These are phyloP conservation scores for Pichia heedii DNA, from an alignment of 805 yeast species.

Conservation along the genomic window DNA sequence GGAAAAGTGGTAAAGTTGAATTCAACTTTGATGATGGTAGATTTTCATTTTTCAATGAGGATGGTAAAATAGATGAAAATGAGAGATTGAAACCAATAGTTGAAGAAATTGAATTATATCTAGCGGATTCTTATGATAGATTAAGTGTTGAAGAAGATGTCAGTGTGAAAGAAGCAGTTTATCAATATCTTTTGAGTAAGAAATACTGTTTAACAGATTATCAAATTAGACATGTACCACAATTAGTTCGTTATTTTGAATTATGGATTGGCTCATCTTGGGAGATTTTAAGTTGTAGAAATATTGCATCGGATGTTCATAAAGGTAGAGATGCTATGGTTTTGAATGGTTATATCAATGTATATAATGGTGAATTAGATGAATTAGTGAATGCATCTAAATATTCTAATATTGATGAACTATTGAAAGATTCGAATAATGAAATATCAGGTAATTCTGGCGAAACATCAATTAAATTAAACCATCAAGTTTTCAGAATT, in stretches of 20 bases:
- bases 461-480: conserved; percentile 12
- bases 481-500: conserved; percentile 21
- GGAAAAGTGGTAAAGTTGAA: conserved; percentile 19
- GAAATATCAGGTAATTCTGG: not conserved
- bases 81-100: conserved; percentile 33
- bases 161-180: conserved; percentile 43
- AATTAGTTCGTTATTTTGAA: conserved; percentile 47
- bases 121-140: conserved; percentile 12
- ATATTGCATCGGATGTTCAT: conserved; percentile 35
- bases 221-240: conserved; percentile 43
- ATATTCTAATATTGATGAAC: conserved; percentile 2
- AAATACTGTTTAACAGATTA: conserved; percentile 37
- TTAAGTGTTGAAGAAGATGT: conserved; percentile 37
- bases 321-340: conserved; percentile 70
- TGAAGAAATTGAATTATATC: conserved; percentile 23
- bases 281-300: conserved; percentile 53
- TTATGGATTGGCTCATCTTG: conserved; percentile 74
- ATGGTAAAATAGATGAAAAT: conserved; percentile 35
- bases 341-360: conserved; percentile 43
- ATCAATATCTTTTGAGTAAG: conserved; percentile 37
- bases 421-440: not conserved
- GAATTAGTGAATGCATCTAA: conserved; percentile 16
- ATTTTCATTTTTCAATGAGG: conserved; percentile 13
- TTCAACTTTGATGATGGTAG: conserved; percentile 28
- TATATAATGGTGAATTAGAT: conserved; percentile 23